Evolutionary conservation across 176 grass and related monocot species (phyloP), one percentile per base, ranked within the genome.

Genomic region (Olyra latifolia): DNA sequence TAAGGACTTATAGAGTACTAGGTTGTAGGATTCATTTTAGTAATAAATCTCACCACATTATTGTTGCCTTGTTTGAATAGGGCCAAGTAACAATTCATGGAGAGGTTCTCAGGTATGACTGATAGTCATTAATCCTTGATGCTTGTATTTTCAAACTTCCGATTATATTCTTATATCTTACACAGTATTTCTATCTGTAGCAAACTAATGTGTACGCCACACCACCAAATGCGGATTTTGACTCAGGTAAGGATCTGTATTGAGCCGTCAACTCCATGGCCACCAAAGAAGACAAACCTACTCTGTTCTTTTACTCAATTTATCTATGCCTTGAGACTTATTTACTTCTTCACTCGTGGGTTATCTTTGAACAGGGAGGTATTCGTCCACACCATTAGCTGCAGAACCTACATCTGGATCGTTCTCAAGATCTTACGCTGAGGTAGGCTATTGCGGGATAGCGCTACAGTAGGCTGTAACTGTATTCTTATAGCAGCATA

Each of bases 81-180:
- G 92, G 10, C 62, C 88, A 66, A 77, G 49, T 75, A 92, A 80
- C 75, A 89, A 82, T 77, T 64, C 86, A 53, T 91, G 90, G 92
- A 90, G 87, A 83, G 28, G 60, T 81, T 86, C 88, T 45, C 90
- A 92, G 88, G 95, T 94, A 81, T 68, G 58, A 70, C 50, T 49
- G 83, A 40, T 43, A 81, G 68, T 38, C 63, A 68, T 52, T 39
- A 32, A 19, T 59, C 28, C 56, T 60, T 80, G 68, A 54, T 1
- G 9, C 0, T 19, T 22, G 10, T 68, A 81, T 49, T 42, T 75
- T 29, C 2, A 46, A 56, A 71, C 10, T 67, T n/a, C 30, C 25
- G 13, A n/a, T 46, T 62, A 22, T 52, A 19, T 29, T 0, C 44
- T 79, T 60, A 79, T 20, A 8, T 47, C 44, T 71, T 20, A 75